These are phyloP conservation scores for Rubia tinctorum DNA, from an alignment of 305 asterid species.

Conservation along the genomic window DNA sequence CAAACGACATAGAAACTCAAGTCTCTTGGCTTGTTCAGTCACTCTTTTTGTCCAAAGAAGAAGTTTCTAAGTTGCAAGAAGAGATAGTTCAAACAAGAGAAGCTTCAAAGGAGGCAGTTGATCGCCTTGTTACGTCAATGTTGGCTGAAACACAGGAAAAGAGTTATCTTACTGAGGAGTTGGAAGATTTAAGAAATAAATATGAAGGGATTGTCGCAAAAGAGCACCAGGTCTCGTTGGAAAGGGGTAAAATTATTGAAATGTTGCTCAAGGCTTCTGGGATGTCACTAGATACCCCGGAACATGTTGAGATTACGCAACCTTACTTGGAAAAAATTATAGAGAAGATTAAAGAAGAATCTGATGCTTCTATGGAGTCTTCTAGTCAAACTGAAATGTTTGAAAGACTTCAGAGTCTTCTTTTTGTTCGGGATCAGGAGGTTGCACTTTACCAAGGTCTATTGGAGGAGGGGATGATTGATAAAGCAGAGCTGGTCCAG, in stretches of 20 bases:
- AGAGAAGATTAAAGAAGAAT: slow-evolving; percentile 57
- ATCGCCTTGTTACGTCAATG: slow-evolving; percentile 49
- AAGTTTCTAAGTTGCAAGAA: slow-evolving; percentile 52
- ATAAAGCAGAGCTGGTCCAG: slow-evolving; percentile 38
- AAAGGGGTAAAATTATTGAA: slow-evolving; percentile 49
- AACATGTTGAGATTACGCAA: slow-evolving; percentile 36
- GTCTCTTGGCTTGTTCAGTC: slow-evolving; percentile 70
- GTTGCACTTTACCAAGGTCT: slow-evolving; percentile 51
- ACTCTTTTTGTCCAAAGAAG: slow-evolving; percentile 49
- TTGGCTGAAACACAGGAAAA: slow-evolving; percentile 63
- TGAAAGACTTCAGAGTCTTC: slow-evolving; percentile 58
- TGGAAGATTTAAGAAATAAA: slow-evolving; percentile 31
- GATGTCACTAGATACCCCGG: slow-evolving; percentile 33
- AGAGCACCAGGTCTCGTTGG: slow-evolving; percentile 29
- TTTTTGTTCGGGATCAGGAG: slow-evolving; percentile 67
- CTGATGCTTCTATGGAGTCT: slow-evolving; percentile 34
- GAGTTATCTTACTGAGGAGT: slow-evolving; percentile 52
- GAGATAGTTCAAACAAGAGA: slow-evolving; percentile 51
- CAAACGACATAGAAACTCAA: slow-evolving; percentile 44
- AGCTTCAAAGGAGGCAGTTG: slow-evolving; percentile 55
- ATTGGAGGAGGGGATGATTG: slow-evolving; percentile 56
- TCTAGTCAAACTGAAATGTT: slow-evolving; percentile 36
- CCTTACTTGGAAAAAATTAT: slow-evolving; percentile 42
- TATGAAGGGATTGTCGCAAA: slow-evolving; percentile 22
- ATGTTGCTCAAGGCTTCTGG: slow-evolving; percentile 75